Evolutionary conservation across 768 basidiomycete species (phyloP).

Genomic region (Auricularia sp.): DNA sequence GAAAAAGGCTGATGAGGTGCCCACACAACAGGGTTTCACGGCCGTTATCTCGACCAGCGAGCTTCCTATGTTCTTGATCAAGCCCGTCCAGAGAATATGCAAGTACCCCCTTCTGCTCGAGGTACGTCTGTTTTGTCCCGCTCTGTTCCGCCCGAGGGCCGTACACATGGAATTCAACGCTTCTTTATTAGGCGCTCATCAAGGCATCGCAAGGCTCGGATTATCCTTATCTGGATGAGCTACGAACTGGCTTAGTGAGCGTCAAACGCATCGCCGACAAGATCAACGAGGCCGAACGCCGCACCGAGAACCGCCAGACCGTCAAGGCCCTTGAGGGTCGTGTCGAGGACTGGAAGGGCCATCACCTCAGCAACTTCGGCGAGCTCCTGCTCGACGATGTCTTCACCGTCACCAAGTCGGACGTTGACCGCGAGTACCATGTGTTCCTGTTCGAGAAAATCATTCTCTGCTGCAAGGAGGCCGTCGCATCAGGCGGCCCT

Average conservation of each 20-base stretch:
- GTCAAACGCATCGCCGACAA: constrained; percentile 89
- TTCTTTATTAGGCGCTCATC: constrained; percentile 47
- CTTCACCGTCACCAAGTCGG: constrained; percentile 91
- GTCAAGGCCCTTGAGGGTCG: constrained; percentile 76
- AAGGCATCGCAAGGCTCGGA: constrained; percentile 55
- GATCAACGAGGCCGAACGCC: constrained; percentile 91
- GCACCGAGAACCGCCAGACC: constrained; percentile 83
- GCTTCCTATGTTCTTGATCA: constrained; percentile 92
- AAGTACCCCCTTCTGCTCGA: constrained; percentile 94
- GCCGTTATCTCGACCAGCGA: constrained; percentile 29
- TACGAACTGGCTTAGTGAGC: constrained; percentile 73
- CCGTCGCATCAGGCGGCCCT: constrained; percentile 43
- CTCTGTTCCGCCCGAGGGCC: constrained; percentile 7
- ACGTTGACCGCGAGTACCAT: constrained; percentile 94
- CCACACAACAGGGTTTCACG: background rate
- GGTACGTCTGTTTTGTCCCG: constrained; percentile 30
- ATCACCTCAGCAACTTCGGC: constrained; percentile 90
- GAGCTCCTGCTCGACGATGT: constrained; percentile 89
- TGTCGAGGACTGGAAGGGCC: constrained; percentile 98
- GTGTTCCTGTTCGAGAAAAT: constrained; percentile 99
- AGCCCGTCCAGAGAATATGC: constrained; percentile 96
- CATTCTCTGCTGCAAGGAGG: constrained; percentile 97
- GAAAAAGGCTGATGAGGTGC: background rate
- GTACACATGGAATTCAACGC: background rate
- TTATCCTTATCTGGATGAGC: constrained; percentile 67